phyloP scores from a whole-genome alignment of 2,329 filamentous ascomycete genomes.

The Fusarium sp. region DNA sequence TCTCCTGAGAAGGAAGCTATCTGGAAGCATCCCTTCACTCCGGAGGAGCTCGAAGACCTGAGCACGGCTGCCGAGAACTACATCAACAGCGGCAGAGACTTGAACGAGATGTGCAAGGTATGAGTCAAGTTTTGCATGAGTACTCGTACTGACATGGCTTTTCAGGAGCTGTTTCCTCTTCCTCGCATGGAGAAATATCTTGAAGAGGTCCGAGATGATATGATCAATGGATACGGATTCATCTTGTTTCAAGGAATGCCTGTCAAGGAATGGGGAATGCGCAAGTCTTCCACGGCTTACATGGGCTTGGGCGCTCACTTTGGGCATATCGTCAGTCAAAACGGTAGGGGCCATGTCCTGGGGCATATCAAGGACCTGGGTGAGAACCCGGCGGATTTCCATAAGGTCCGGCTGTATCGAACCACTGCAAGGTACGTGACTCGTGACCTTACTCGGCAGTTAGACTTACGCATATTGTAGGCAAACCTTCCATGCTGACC shows the following conservation, averaged over 20 bases:
- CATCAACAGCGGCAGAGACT: constrained; percentile 3
- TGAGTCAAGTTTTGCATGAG: not conserved
- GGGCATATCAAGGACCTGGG: constrained; percentile 89
- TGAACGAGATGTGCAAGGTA: constrained; percentile 15
- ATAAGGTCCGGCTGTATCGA: constrained; percentile 86
- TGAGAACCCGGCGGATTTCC: constrained; percentile 77
- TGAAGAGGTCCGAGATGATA: constrained; percentile 47
- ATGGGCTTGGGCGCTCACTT: constrained; percentile 86
- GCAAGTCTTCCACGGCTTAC: constrained; percentile 83
- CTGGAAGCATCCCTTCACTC: constrained; percentile 77
- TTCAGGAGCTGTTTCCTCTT: constrained; percentile 50
- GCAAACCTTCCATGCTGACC: constrained; percentile 71
- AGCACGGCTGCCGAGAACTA: constrained; percentile 7
- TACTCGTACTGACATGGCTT: not conserved
- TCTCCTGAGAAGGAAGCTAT: constrained; percentile 61
- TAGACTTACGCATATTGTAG: constrained; percentile 55
- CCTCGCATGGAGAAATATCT: constrained; percentile 45
- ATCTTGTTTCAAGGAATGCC: constrained; percentile 89
- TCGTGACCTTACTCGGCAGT: no score
- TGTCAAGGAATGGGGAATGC: constrained; percentile 75
- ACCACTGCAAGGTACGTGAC: constrained; percentile 58
- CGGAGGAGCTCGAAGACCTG: constrained; percentile 32
- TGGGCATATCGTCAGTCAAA: constrained; percentile 86
- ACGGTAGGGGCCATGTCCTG: constrained; percentile 82
- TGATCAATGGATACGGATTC: constrained; percentile 84